phyloP scores from a whole-genome alignment of 345 rosid species.

The Corchorus capsularis region DNA sequence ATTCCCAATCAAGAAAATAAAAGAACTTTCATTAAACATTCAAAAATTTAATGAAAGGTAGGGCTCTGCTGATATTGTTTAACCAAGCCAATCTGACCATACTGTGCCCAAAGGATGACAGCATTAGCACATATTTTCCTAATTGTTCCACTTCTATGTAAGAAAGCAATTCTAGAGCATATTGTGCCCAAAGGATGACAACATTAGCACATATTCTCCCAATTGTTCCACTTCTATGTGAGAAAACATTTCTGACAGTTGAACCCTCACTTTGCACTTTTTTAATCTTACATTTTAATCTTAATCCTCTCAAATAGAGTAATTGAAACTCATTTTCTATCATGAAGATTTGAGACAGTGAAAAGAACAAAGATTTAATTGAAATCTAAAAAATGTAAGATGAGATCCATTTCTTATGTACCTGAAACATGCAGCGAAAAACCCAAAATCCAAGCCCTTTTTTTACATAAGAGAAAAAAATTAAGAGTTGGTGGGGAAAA shows the following conservation, averaged over 20 bases:
- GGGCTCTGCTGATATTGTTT: neutral
- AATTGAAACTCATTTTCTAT: no score
- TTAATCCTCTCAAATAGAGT: no score
- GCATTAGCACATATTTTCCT: neutral
- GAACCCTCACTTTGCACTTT: neutral
- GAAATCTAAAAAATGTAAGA: no score
- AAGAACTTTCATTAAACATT: constrained; percentile 1
- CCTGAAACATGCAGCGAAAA: no score
- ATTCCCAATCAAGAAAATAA: neutral
- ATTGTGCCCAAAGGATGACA: neutral
- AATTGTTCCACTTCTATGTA: neutral
- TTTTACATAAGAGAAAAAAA: no score
- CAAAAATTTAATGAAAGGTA: neutral
- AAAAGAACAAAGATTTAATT: no score
- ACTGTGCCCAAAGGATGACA: neutral
- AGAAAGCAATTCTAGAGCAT: neutral
- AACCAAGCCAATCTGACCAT: neutral
- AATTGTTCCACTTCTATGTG: neutral
- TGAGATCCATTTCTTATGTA: no score
- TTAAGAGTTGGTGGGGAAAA: no score
- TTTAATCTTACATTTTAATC: no score
- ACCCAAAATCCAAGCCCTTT: no score
- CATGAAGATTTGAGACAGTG: no score
- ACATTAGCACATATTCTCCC: neutral
- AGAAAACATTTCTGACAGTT: constrained; percentile 3